Percentiles rank a stretch among this genome's conserved stretches.
Conservation (phyloP, 2,329 filamentous ascomycete genomes). For the Fusarium lateritium region DNA sequence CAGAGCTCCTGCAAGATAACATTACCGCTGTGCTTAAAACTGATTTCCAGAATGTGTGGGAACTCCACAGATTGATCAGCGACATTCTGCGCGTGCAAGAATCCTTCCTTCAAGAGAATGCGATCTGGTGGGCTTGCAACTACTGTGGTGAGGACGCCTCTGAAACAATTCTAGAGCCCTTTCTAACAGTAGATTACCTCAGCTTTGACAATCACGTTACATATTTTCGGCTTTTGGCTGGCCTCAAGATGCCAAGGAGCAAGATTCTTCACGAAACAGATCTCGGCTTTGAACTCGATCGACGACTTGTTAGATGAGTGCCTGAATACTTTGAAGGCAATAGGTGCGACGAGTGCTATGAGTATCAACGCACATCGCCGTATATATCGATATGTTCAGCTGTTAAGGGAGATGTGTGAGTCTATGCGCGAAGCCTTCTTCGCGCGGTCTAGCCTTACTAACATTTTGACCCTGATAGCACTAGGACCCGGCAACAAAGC, state of each 20-base stretch:
- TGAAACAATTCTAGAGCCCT: too few relatives aligned
- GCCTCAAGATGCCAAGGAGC: not conserved
- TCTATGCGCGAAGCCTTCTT: not conserved
- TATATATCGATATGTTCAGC: conserved; percentile 11
- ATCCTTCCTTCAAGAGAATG: not conserved
- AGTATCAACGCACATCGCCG: conserved; percentile 1
- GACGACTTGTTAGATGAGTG: not conserved
- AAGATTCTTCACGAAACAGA: not conserved
- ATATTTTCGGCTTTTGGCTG: not conserved
- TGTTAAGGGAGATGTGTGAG: conserved; percentile 41
- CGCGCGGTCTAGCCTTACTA: too few relatives aligned
- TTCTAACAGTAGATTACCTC: not conserved
- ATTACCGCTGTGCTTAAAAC: too few relatives aligned
- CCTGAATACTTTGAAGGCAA: not conserved
- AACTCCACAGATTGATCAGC: too few relatives aligned
- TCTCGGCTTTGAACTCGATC: not conserved
- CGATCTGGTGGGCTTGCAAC: conserved; percentile 5
- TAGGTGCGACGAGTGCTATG: conserved; percentile 1
- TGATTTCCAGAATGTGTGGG: too few relatives aligned
- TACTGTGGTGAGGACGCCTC: not conserved
- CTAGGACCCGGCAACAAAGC: too few relatives aligned
- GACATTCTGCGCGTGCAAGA: not conserved
- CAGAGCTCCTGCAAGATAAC: too few relatives aligned
- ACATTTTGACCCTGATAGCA: too few relatives aligned
- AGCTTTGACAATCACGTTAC: not conserved